These are phyloP conservation scores for Pseudopithomyces chartarum DNA, from an alignment of 2,329 filamentous ascomycete genomes.

Conservation along the genomic window DNA sequence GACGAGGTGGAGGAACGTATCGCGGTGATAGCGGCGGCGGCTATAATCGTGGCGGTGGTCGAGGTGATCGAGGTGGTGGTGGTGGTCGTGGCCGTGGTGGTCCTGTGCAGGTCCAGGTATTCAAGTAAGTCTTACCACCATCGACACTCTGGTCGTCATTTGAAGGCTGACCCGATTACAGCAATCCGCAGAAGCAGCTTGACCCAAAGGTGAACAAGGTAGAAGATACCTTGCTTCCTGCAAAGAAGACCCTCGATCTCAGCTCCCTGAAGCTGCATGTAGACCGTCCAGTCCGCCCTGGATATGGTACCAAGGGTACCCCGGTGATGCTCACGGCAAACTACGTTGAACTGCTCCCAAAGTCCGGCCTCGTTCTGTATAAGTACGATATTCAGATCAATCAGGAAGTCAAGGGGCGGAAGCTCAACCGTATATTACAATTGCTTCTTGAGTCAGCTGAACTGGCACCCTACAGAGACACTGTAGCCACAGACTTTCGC, in stretches of 20 bases:
- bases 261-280: conserved; percentile 10
- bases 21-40: neutral
- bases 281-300: conserved; percentile 16
- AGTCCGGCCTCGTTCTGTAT: conserved; percentile 17
- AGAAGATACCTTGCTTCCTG: conserved; percentile 18
- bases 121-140: neutral
- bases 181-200: conserved; percentile 11
- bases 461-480: conserved; percentile 5
- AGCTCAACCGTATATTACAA: conserved; percentile 17
- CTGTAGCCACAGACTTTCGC: conserved; percentile 28
- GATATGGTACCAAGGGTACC: conserved; percentile 20
- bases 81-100: conserved; percentile 10
- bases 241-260: conserved; percentile 17
- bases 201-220: conserved; percentile 13
- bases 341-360: conserved; percentile 24
- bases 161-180: conserved; percentile 3
- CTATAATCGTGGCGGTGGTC: conserved; percentile 3
- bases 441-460: conserved; percentile 21
- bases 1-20: neutral
- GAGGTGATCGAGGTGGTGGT: conserved; percentile 6
- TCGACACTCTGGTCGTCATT: neutral
- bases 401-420: conserved; percentile 19
- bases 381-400: conserved; percentile 16
- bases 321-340: conserved; percentile 23
- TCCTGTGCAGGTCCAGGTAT: conserved; percentile 10